These are phyloP conservation scores for Candida anglica DNA, from an alignment of 805 yeast genomes.

Conservation along the genomic window DNA sequence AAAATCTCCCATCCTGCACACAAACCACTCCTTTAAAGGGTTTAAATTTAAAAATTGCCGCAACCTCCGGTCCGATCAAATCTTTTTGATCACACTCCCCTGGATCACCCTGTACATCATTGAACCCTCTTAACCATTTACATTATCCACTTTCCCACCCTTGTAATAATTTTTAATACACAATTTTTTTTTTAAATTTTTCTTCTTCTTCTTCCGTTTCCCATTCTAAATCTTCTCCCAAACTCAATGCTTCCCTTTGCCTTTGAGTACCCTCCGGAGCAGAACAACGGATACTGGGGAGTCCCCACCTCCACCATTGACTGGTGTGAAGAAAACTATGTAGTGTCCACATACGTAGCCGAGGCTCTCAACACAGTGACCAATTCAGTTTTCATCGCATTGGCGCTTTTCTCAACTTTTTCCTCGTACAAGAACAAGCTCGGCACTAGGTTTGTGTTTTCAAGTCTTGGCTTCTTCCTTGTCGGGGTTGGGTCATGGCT, in stretches of 20 bases:
- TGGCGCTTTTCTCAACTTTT: slow-evolving; percentile 61
- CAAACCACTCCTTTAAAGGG: too few relatives aligned
- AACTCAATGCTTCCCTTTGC: slow-evolving; percentile 43
- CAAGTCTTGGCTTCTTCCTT: slow-evolving; percentile 74
- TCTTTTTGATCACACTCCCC: too few relatives aligned
- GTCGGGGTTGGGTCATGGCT: slow-evolving; percentile 95
- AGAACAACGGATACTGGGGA: slow-evolving; percentile 72
- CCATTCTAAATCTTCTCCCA: not conserved
- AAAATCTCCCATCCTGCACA: too few relatives aligned
- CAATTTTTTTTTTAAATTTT: not conserved
- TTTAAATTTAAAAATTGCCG: too few relatives aligned
- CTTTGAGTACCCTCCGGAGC: slow-evolving; percentile 52
- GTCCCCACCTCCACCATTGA: slow-evolving; percentile 90
- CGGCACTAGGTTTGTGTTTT: slow-evolving; percentile 67
- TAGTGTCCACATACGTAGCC: slow-evolving; percentile 79
- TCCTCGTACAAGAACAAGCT: slow-evolving; percentile 57
- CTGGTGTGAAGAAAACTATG: slow-evolving; percentile 98
- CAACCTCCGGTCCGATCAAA: too few relatives aligned
- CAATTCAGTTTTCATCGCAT: slow-evolving; percentile 50
- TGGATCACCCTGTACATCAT: too few relatives aligned
- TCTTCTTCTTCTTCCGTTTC: not conserved
- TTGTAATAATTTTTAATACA: not conserved
- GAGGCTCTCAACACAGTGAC: slow-evolving; percentile 88
- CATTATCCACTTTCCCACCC: too few relatives aligned
- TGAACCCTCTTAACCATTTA: too few relatives aligned